Percentiles rank a stretch among this genome's conserved stretches.
Conservation (phyloP, 345 rosid species). For the Cardamine resedifolia region DNA sequence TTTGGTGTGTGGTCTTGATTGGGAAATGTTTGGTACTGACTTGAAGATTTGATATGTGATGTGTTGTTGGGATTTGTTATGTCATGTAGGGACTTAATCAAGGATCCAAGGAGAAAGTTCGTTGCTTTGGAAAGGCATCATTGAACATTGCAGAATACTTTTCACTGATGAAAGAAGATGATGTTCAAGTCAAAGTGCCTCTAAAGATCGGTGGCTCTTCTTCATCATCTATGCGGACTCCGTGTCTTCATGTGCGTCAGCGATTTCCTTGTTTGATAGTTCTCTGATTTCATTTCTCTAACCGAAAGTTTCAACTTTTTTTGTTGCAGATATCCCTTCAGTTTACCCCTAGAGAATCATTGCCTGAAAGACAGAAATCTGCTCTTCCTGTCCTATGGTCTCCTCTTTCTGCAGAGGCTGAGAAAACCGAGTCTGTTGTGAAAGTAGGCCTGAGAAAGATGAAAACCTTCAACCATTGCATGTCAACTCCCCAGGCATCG, state of each 20-base stretch:
- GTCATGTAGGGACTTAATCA: slow-evolving; percentile 46
- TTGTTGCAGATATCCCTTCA: slow-evolving; percentile 48
- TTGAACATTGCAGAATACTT: slow-evolving; percentile 66
- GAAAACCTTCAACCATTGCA: slow-evolving; percentile 70
- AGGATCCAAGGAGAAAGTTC: slow-evolving; percentile 55
- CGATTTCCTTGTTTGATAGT: not conserved
- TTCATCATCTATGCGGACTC: slow-evolving; percentile 23
- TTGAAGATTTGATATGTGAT: not conserved
- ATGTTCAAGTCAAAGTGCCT: slow-evolving; percentile 62
- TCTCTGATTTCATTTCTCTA: slow-evolving; percentile 31
- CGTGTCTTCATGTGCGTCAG: slow-evolving; percentile 38
- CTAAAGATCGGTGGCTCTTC: slow-evolving; percentile 41
- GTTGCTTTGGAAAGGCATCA: slow-evolving; percentile 55
- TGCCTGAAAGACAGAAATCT: slow-evolving; percentile 31
- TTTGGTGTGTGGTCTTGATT: not conserved
- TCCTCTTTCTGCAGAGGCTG: slow-evolving; percentile 54
- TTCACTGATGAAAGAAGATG: slow-evolving; percentile 56
- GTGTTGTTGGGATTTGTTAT: not conserved
- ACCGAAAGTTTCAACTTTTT: not conserved
- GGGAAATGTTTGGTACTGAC: not conserved
- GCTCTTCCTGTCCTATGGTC: slow-evolving; percentile 52
- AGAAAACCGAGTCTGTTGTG: slow-evolving; percentile 79
- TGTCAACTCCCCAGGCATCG: slow-evolving; percentile 62
- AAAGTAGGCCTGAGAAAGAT: slow-evolving; percentile 91
- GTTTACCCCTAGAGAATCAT: slow-evolving; percentile 39